phyloP scores from a whole-genome alignment of 2,329 filamentous ascomycete species.

The Fusarium camptoceras region DNA sequence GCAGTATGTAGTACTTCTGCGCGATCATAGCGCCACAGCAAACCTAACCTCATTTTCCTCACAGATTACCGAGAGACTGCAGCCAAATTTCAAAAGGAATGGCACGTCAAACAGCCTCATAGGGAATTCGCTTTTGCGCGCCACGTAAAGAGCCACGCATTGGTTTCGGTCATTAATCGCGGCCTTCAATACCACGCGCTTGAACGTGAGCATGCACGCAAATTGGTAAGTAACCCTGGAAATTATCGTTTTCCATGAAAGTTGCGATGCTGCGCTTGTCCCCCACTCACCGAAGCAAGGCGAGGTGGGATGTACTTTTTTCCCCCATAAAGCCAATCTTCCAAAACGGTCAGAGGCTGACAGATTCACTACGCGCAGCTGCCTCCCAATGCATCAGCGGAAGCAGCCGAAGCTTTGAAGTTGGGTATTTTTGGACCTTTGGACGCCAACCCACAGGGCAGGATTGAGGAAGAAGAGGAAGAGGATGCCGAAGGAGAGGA shows the following conservation, averaged over 20 bases:
- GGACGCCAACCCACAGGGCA: constrained; percentile 58
- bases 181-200: constrained; percentile 71
- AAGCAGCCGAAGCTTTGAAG: constrained; percentile 60
- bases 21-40: constrained; percentile 29
- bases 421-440: constrained; percentile 70
- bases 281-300: constrained; percentile 16
- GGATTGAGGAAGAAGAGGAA: constrained; percentile 56
- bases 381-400: constrained; percentile 61
- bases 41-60: constrained; percentile 44
- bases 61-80: constrained; percentile 76
- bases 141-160: constrained; percentile 72
- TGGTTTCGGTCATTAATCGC: constrained; percentile 72
- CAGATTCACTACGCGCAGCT: constrained; percentile 56
- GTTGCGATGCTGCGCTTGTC: constrained; percentile 23
- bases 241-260: constrained; percentile 9
- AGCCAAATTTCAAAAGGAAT: constrained; percentile 76
- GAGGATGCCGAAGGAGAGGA: constrained; percentile 54
- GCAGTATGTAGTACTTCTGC: constrained; percentile 63
- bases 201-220: constrained; percentile 65
- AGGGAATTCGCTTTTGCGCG: constrained; percentile 72
- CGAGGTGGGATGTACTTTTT: constrained; percentile 29
- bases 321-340: constrained; percentile 32
- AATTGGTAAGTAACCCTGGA: constrained; percentile 58
- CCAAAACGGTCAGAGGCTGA: constrained; percentile 43
- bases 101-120: constrained; percentile 72